Evolutionary conservation across 768 basidiomycete species (phyloP).

Genomic region (Tricholoma sp.): DNA sequence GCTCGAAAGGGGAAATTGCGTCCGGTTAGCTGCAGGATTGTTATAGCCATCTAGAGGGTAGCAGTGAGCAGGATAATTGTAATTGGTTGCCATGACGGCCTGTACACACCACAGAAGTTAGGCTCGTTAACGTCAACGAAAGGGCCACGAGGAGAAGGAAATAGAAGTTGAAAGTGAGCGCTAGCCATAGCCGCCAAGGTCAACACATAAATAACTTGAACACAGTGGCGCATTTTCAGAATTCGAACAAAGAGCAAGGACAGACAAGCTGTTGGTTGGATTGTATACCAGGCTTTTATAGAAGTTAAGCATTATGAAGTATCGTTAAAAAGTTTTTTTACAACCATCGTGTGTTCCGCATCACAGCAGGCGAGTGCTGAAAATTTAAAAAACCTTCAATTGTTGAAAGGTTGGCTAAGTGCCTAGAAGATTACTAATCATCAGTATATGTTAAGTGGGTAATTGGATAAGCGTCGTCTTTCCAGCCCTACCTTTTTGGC

Average conservation of each 20-base stretch:
- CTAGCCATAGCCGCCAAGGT: conserved; percentile 37
- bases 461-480: too few species aligned
- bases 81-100: too few species aligned
- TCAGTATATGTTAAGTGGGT: too few species aligned
- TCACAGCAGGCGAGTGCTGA: too few species aligned
- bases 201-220: conserved; percentile 30
- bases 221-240: conserved; percentile 8
- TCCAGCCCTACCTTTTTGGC: too few species aligned
- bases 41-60: conserved; percentile 56
- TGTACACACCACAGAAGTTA: conserved; percentile 59
- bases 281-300: not conserved
- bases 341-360: not conserved
- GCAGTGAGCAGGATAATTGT: conserved; percentile 1
- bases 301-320: not conserved
- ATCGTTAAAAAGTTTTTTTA: conserved; percentile 21
- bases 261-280: not conserved
- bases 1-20: conserved; percentile 60
- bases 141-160: conserved; percentile 64
- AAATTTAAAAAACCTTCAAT: too few species aligned
- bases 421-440: too few species aligned
- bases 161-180: conserved; percentile 81
- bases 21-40: conserved; percentile 47
- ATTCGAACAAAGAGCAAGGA: not conserved
- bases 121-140: conserved; percentile 60
- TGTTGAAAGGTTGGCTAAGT: too few species aligned